Evolutionary conservation across 805 yeast genomes (phyloP).

Genomic region (Pichia kluyveri): DNA sequence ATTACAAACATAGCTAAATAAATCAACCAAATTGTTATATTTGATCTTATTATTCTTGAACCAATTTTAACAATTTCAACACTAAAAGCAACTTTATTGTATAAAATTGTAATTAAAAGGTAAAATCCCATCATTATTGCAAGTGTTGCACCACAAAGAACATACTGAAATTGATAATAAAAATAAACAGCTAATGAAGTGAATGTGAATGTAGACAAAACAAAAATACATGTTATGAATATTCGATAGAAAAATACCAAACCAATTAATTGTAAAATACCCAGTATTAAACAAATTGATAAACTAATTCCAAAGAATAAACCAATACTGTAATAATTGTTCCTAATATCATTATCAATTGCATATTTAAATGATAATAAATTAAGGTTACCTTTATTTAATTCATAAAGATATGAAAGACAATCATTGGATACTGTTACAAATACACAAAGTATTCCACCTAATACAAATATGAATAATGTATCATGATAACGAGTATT

Average conservation of each 20-base stretch:
- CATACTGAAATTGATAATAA: neutral
- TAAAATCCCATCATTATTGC: slow-evolving; percentile 6
- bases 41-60: slow-evolving; percentile 61
- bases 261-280: neutral
- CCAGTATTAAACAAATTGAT: neutral
- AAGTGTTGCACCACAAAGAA: neutral
- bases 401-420: neutral
- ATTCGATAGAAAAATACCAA: neutral
- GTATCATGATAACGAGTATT: slow-evolving; percentile 61
- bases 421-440: slow-evolving; percentile 57
- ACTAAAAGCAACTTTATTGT: slow-evolving; percentile 21
- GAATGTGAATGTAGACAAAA: neutral
- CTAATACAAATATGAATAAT: slow-evolving; percentile 50
- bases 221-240: neutral
- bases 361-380: neutral
- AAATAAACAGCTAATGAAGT: neutral
- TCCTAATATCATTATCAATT: neutral
- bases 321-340: neutral
- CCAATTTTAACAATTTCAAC: slow-evolving; percentile 27
- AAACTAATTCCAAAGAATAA: neutral
- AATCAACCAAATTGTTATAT: slow-evolving; percentile 58
- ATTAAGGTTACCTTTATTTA: neutral
- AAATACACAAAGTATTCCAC: slow-evolving; percentile 47
- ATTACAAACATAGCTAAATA: slow-evolving; percentile 31
- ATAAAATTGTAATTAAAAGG: slow-evolving; percentile 12